These are phyloP conservation scores for Aquanectria penicillioides DNA, from an alignment of 2,329 filamentous ascomycete genomes.

Conservation along the genomic window DNA sequence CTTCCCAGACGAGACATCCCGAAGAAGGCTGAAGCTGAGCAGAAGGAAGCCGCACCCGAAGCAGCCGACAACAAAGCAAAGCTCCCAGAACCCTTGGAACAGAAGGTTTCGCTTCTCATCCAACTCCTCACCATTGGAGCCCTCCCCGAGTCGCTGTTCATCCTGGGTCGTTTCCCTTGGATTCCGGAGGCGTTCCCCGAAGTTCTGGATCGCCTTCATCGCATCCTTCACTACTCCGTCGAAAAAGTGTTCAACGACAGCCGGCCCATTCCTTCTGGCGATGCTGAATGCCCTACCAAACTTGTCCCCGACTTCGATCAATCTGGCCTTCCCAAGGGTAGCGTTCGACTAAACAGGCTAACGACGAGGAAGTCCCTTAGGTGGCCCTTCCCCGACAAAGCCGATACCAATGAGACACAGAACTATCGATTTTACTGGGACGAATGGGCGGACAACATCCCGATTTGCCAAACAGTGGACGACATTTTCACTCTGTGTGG, in stretches of 20 bases:
- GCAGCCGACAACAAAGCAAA: slow-evolving; percentile 59
- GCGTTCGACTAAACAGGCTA: slow-evolving; percentile 68
- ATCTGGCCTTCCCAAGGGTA: slow-evolving; percentile 74
- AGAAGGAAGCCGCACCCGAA: slow-evolving; percentile 58
- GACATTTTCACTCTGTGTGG: slow-evolving; percentile 89
- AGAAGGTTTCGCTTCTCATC: slow-evolving; percentile 86
- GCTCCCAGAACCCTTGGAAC: slow-evolving; percentile 80
- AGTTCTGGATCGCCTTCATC: slow-evolving; percentile 81
- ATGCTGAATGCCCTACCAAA: slow-evolving; percentile 54
- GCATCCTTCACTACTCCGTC: slow-evolving; percentile 84
- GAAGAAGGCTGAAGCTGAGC: slow-evolving; percentile 62
- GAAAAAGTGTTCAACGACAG: slow-evolving; percentile 73
- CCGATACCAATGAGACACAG: slow-evolving; percentile 78
- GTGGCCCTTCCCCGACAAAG: slow-evolving; percentile 86
- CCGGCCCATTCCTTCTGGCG: slow-evolving; percentile 45
- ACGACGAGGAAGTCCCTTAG: slow-evolving; percentile 74
- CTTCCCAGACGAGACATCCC: slow-evolving; percentile 60
- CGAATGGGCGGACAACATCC: slow-evolving; percentile 94
- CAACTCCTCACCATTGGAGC: slow-evolving; percentile 91
- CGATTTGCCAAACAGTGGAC: slow-evolving; percentile 88
- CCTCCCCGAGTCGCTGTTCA: slow-evolving; percentile 90
- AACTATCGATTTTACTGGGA: slow-evolving; percentile 97
- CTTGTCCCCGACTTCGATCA: slow-evolving; percentile 67
- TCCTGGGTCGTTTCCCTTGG: slow-evolving; percentile 93
- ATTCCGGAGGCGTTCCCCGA: slow-evolving; percentile 86